These are phyloP conservation scores for Saccharomyces hybrid DNA, from an alignment of 1,139 yeast species.

Conservation along the genomic window DNA sequence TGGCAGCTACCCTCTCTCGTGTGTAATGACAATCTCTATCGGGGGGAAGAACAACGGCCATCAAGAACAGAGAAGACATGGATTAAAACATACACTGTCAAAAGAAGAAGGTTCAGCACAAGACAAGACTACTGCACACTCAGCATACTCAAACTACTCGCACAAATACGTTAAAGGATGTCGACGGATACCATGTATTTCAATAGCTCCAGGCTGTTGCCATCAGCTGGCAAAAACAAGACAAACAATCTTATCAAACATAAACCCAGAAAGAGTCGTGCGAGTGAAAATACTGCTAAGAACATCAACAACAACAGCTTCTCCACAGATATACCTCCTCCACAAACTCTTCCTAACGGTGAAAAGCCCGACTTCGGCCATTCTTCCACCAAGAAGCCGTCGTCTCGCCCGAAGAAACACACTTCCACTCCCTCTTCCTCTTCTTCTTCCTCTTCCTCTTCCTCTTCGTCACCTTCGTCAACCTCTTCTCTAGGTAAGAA, in stretches of 20 bases:
- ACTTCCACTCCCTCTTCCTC: neutral
- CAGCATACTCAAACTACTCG: neutral
- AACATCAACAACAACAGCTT: conserved; percentile 6
- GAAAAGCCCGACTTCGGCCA: conserved; percentile 28
- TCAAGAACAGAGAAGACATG: neutral
- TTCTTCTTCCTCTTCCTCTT: neutral
- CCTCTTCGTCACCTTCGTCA: neutral
- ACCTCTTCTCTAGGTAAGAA: conserved; percentile 3
- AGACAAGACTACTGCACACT: neutral
- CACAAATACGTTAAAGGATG: conserved; percentile 13
- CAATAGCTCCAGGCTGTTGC: conserved; percentile 28
- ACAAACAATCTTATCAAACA: conserved; percentile 7
- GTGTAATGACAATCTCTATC: neutral
- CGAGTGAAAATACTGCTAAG: conserved; percentile 8
- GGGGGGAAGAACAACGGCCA: neutral
- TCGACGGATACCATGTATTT: conserved; percentile 31
- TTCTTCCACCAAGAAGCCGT: conserved; percentile 4
- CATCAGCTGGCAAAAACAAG: conserved; percentile 24
- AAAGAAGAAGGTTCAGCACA: neutral
- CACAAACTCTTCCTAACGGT: conserved; percentile 28
- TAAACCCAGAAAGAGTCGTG: conserved; percentile 12
- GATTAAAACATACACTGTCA: neutral
- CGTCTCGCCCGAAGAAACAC: neutral
- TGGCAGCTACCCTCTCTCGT: neutral
- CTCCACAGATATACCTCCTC: conserved; percentile 12